These are phyloP conservation scores for Entamoeba moshkovskii DNA, from an alignment of 208 protist species.

Conservation along the genomic window DNA sequence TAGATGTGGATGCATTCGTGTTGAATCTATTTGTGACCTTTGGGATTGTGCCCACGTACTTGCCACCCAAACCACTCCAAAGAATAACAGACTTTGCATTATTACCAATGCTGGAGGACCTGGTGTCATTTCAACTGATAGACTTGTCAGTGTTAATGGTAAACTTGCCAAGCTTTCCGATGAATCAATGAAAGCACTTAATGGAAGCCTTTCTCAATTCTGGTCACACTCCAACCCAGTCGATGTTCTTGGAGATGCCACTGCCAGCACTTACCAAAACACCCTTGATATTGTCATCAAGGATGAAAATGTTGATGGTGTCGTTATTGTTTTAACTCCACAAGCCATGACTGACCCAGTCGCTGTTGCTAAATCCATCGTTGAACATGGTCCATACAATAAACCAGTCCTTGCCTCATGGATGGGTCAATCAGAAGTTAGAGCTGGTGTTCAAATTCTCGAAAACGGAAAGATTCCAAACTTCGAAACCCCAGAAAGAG, in stretches of 20 bases:
- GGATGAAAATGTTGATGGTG: conserved; percentile 17
- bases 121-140: conserved; percentile 36
- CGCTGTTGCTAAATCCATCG: conserved; percentile 23
- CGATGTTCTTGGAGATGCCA: conserved; percentile 37
- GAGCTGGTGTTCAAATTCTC: conserved; percentile 18
- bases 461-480: conserved; percentile 12
- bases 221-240: conserved; percentile 34
- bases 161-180: not conserved
- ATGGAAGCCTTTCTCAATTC: conserved; percentile 15
- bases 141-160: conserved; percentile 14
- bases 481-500: conserved; percentile 30
- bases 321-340: conserved; percentile 32
- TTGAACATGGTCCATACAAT: conserved; percentile 4
- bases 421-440: conserved; percentile 29
- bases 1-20: conserved; percentile 23
- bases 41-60: conserved; percentile 27
- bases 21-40: conserved; percentile 24
- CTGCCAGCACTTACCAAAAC: conserved; percentile 8
- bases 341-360: conserved; percentile 28
- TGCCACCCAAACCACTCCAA: not conserved
- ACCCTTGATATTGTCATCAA: conserved; percentile 20
- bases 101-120: conserved; percentile 40
- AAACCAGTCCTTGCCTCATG: conserved; percentile 27
- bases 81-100: conserved; percentile 20
- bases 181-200: conserved; percentile 15